These are phyloP conservation scores for Neonectria faginata DNA, from an alignment of 2,329 filamentous ascomycete genomes.

Conservation along the genomic window DNA sequence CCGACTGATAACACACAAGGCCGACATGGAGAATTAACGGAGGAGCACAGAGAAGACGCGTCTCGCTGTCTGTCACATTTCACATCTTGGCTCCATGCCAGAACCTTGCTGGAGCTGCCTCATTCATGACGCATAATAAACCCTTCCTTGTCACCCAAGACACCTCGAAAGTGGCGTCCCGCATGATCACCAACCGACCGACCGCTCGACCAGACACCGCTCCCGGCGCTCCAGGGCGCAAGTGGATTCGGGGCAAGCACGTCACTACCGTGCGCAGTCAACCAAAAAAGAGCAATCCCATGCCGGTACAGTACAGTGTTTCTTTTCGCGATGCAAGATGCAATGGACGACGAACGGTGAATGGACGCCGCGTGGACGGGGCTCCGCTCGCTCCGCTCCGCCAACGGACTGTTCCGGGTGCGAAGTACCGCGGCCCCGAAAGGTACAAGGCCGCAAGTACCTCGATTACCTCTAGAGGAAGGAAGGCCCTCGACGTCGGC, in stretches of 20 bases:
- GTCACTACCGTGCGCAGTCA: conserved; percentile 1
- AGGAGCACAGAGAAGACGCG: background rate
- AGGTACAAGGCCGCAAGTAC: conserved; percentile 10
- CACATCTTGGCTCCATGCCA: conserved; percentile 5
- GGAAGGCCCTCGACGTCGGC: conserved; percentile 18
- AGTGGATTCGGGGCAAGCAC: conserved; percentile 6
- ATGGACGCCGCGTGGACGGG: conserved; percentile 1
- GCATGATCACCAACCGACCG: conserved; percentile 6
- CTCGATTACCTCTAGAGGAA: conserved; percentile 28
- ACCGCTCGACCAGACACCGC: background rate
- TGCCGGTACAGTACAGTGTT: background rate
- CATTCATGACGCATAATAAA: background rate
- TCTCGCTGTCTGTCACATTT: conserved; percentile 4
- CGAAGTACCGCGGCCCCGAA: background rate
- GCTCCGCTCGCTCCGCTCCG: conserved; percentile 13
- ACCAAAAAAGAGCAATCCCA: background rate
- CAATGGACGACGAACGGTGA: conserved; percentile 9
- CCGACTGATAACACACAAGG: background rate
- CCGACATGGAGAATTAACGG: background rate
- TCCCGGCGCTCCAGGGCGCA: conserved; percentile 8
- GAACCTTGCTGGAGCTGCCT: conserved; percentile 2
- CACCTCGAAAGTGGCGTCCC: background rate
- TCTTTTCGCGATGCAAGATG: conserved; percentile 3
- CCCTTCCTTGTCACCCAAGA: background rate
- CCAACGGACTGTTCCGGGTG: conserved; percentile 24